phyloP scores from a whole-genome alignment of 2,329 filamentous ascomycete genomes.

The Xylariales sp. region DNA sequence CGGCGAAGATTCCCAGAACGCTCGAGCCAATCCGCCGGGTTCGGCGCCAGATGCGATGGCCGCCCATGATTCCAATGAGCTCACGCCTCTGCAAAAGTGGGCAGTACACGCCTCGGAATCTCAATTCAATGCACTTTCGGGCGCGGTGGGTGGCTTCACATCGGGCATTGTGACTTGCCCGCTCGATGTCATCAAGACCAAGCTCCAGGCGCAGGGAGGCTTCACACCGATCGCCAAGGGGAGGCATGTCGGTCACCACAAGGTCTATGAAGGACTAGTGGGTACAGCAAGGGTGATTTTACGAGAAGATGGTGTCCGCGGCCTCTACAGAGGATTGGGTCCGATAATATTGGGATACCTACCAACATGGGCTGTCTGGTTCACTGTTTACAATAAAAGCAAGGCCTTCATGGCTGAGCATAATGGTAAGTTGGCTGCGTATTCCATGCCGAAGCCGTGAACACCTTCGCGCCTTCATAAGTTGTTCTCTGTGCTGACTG shows the following conservation, averaged over 20 bases:
- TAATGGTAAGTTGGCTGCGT: constrained; percentile 58
- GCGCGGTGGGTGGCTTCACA: constrained; percentile 84
- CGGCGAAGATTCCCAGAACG: constrained; percentile 13
- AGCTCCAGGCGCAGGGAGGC: constrained; percentile 90
- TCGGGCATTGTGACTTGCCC: constrained; percentile 95
- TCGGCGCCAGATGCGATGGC: constrained; percentile 23
- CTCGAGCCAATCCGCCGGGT: constrained; percentile 9
- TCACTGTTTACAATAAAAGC: constrained; percentile 91
- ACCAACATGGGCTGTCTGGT: constrained; percentile 97
- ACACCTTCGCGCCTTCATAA: not conserved
- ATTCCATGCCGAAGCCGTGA: constrained; percentile 7
- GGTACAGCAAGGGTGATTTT: constrained; percentile 85
- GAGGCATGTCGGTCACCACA: constrained; percentile 43
- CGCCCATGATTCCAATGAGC: constrained; percentile 19
- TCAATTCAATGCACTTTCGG: constrained; percentile 78
- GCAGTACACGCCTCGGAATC: constrained; percentile 52
- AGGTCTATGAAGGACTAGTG: constrained; percentile 78
- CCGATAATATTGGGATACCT: constrained; percentile 95
- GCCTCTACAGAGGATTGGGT: constrained; percentile 88
- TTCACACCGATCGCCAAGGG: constrained; percentile 55
- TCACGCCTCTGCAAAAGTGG: constrained; percentile 51
- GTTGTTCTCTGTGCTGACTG: not conserved
- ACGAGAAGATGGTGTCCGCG: constrained; percentile 80
- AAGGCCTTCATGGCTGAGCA: constrained; percentile 68
- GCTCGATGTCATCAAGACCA: constrained; percentile 98